Evolutionary conservation across 495 filamentous ascomycete species (phyloP).

Genomic region (Aspergillus carlsbadensis): DNA sequence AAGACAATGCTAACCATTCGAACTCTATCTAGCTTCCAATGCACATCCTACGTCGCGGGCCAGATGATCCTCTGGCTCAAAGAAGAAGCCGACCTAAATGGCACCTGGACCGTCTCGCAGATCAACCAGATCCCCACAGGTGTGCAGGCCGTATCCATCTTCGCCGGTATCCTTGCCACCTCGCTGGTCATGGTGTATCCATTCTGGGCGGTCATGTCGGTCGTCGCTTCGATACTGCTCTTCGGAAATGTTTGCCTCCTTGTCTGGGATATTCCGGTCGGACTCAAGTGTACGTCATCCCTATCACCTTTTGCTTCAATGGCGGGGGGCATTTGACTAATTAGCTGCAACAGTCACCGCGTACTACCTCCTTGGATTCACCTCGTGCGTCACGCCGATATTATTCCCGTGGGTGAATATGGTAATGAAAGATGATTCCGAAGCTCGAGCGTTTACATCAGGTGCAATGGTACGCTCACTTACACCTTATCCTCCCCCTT

Average conservation of each 20-base stretch:
- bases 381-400: slow-evolving; percentile 20
- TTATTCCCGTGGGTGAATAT: slow-evolving; percentile 22
- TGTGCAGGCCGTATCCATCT: slow-evolving; percentile 18
- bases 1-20: neutral
- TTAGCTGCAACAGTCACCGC: slow-evolving; percentile 13
- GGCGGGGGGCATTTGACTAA: neutral
- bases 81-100: slow-evolving; percentile 9
- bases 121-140: slow-evolving; percentile 25
- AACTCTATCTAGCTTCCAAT: slow-evolving; percentile 14
- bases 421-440: slow-evolving; percentile 20
- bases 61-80: slow-evolving; percentile 26
- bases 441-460: slow-evolving; percentile 19
- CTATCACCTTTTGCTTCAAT: neutral
- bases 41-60: slow-evolving; percentile 18
- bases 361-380: slow-evolving; percentile 22
- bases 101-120: slow-evolving; percentile 19
- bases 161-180: slow-evolving; percentile 17
- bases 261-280: slow-evolving; percentile 20
- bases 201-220: slow-evolving; percentile 20
- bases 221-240: slow-evolving; percentile 15
- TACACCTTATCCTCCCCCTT: neutral
- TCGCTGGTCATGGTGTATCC: slow-evolving; percentile 23
- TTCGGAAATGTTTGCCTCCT: slow-evolving; percentile 21
- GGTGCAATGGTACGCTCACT: slow-evolving; percentile 14
- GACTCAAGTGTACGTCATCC: slow-evolving; percentile 15